A percentile compares a stretch with the other conserved stretches of the same genome.
These are phyloP conservation scores for Globisporangium solare DNA, from an alignment of 352 stramenopile genomes.

Conservation along the genomic window DNA sequence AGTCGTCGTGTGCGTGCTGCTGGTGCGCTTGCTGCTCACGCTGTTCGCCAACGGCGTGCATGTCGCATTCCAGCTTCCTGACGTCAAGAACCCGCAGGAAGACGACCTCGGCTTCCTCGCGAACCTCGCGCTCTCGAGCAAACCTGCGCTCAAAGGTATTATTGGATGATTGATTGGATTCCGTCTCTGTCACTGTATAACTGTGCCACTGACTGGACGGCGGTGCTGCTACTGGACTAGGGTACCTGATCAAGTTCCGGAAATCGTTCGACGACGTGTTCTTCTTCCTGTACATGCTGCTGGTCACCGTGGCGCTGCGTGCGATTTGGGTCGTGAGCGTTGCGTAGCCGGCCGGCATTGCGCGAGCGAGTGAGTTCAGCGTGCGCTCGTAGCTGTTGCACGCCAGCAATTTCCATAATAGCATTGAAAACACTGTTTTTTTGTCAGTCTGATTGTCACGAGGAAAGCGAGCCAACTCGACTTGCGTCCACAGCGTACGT, in stretches of 20 bases:
- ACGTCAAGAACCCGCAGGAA: constrained; percentile 62
- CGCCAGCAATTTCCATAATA: no score
- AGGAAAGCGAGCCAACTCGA: no score
- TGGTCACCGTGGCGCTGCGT: constrained; percentile 41
- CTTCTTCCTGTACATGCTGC: constrained; percentile 65
- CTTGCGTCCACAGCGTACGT: no score
- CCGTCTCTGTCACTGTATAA: neutral
- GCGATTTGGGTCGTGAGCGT: constrained; percentile 30
- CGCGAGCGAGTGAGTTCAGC: no score
- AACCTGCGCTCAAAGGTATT: constrained; percentile 64
- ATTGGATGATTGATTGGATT: no score
- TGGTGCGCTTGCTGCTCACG: constrained; percentile 50
- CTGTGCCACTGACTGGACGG: neutral
- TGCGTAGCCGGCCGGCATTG: neutral
- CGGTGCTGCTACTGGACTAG: constrained; percentile 14
- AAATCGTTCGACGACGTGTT: constrained; percentile 74
- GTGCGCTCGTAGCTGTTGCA: no score
- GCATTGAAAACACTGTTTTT: no score
- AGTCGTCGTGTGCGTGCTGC: constrained; percentile 53
- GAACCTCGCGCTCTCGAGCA: constrained; percentile 55
- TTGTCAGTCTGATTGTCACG: no score
- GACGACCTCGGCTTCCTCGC: constrained; percentile 58
- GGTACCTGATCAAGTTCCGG: constrained; percentile 57
- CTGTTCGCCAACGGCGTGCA: constrained; percentile 32
- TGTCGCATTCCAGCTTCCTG: constrained; percentile 38